Percentiles rank a stretch among this genome's conserved stretches.
Evolutionary conservation across 2,329 filamentous ascomycete genomes (phyloP).

Genomic region (Apiospora saccharicola): DNA sequence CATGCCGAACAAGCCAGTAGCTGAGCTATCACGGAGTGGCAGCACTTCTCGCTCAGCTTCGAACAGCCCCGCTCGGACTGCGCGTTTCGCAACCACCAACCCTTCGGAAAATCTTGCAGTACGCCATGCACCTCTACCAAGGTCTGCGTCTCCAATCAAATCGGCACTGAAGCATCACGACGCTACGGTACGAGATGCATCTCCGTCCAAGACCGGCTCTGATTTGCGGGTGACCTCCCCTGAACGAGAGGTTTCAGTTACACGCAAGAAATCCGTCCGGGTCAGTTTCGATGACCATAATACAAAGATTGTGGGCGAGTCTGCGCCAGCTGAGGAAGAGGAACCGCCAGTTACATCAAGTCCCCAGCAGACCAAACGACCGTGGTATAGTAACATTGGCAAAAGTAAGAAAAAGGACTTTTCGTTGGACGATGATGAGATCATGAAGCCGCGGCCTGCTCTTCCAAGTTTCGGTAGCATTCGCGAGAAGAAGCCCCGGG

Average conservation of each 20-base stretch:
- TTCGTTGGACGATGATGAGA: constrained; percentile 65
- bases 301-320: constrained; percentile 61
- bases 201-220: constrained; percentile 59
- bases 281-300: constrained; percentile 81
- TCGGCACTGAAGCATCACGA: constrained; percentile 75
- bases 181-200: constrained; percentile 56
- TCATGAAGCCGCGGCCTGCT: constrained; percentile 78
- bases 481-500: constrained; percentile 65
- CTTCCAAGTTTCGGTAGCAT: constrained; percentile 80
- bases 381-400: constrained; percentile 61
- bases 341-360: constrained; percentile 50
- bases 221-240: constrained; percentile 46
- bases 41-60: constrained; percentile 50
- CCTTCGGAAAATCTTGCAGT: constrained; percentile 60
- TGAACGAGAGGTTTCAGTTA: constrained; percentile 42
- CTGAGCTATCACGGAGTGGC: constrained; percentile 33
- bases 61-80: constrained; percentile 70
- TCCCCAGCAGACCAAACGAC: constrained; percentile 51
- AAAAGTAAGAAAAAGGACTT: constrained; percentile 60
- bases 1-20: constrained; percentile 36
- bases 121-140: constrained; percentile 72
- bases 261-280: constrained; percentile 70
- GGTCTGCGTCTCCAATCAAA: constrained; percentile 79
- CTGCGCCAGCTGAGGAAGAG: constrained; percentile 45
- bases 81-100: constrained; percentile 67